Percentiles rank a stretch among this genome's conserved stretches.
These are phyloP conservation scores for Amaranthus palmeri DNA, from an alignment of 148 eudicot species.

Conservation along the genomic window DNA sequence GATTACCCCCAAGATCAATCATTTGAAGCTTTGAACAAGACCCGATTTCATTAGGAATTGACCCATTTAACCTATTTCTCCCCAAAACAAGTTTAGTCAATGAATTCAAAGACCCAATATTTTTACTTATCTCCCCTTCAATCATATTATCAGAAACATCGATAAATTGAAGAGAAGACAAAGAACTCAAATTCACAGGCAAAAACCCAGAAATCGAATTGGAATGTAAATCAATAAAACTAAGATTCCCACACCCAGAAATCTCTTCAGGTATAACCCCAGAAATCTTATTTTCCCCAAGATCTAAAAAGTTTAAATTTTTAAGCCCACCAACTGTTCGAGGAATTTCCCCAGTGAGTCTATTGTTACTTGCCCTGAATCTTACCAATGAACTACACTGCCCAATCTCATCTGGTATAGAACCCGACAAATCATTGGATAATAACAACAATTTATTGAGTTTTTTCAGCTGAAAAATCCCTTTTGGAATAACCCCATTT, in stretches of 20 bases:
- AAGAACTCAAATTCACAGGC: slow-evolving; percentile 44
- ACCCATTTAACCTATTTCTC: slow-evolving; percentile 53
- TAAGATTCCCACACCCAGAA: slow-evolving; percentile 68
- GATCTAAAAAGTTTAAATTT: slow-evolving; percentile 69
- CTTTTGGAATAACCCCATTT: slow-evolving; percentile 66
- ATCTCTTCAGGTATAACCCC: slow-evolving; percentile 65
- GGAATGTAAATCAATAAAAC: slow-evolving; percentile 76
- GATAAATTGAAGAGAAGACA: slow-evolving; percentile 53
- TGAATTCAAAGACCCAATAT: slow-evolving; percentile 58
- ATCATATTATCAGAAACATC: slow-evolving; percentile 72
- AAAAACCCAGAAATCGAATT: slow-evolving; percentile 62
- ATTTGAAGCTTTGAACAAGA: slow-evolving; percentile 79
- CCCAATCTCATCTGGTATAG: slow-evolving; percentile 64
- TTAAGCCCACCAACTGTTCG: slow-evolving; percentile 57
- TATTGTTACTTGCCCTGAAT: slow-evolving; percentile 61
- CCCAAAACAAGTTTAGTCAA: slow-evolving; percentile 69
- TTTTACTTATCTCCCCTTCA: slow-evolving; percentile 47
- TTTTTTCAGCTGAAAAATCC: slow-evolving; percentile 54
- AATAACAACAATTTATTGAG: slow-evolving; percentile 65
- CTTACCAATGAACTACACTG: slow-evolving; percentile 65
- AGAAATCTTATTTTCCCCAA: slow-evolving; percentile 59
- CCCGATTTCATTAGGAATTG: slow-evolving; percentile 61
- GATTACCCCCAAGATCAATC: slow-evolving; percentile 64
- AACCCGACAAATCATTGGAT: slow-evolving; percentile 71
- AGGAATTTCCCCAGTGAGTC: slow-evolving; percentile 61